Conservation (phyloP, 352 stramenopile genomes). For the Globisporangium splendens region DNA sequence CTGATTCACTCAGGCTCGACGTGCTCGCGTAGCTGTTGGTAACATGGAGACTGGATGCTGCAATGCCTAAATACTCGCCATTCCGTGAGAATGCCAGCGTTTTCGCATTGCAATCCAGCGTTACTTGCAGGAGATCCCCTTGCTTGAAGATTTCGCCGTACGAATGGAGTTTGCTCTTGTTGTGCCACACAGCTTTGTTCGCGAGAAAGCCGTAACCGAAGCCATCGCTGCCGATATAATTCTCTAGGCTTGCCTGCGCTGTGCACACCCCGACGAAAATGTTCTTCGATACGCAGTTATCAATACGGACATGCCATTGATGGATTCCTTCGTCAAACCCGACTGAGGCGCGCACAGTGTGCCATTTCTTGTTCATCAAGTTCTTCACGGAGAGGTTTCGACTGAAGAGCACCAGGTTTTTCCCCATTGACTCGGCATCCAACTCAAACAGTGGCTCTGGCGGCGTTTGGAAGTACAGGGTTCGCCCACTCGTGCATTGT, state of each 20-base stretch:
- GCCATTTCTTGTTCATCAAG: slow-evolving; percentile 88
- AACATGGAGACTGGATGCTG: slow-evolving; percentile 62
- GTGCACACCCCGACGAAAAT: slow-evolving; percentile 89
- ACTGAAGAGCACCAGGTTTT: slow-evolving; percentile 76
- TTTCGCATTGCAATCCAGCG: slow-evolving; percentile 75
- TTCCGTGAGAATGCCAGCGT: slow-evolving; percentile 86
- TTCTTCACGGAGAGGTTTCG: slow-evolving; percentile 84
- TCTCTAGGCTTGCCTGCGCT: slow-evolving; percentile 67
- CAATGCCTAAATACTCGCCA: slow-evolving; percentile 81
- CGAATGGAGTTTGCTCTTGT: slow-evolving; percentile 85
- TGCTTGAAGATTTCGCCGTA: slow-evolving; percentile 93
- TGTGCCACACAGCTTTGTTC: slow-evolving; percentile 91
- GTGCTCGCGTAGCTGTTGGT: slow-evolving; percentile 3
- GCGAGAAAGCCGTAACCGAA: slow-evolving; percentile 89
- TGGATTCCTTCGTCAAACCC: slow-evolving; percentile 81
- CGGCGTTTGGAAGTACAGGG: slow-evolving; percentile 47
- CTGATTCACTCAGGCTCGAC: slow-evolving; percentile 9
- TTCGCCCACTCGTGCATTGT: background rate
- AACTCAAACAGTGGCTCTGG: slow-evolving; percentile 71
- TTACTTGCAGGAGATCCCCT: slow-evolving; percentile 82
- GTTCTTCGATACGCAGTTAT: slow-evolving; percentile 89
- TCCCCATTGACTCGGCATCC: slow-evolving; percentile 48
- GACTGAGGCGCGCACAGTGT: slow-evolving; percentile 66
- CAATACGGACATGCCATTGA: slow-evolving; percentile 84
- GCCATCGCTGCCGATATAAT: slow-evolving; percentile 88